Conservation (phyloP, 2,329 filamentous ascomycete genomes). For the Fusarium pseudonygamai region DNA sequence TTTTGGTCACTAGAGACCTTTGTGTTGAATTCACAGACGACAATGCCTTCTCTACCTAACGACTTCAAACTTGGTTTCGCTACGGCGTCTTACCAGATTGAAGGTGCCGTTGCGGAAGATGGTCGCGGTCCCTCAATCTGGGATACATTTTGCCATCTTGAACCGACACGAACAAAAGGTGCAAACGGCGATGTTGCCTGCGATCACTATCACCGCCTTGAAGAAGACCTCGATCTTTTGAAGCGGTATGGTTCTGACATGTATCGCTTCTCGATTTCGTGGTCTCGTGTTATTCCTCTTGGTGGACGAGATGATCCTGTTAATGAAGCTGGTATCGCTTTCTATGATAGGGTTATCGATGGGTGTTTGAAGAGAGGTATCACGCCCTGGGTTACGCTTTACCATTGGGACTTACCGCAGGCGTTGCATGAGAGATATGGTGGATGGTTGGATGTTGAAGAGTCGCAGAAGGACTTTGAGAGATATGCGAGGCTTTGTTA, state of each 20-base stretch:
- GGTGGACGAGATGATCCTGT: slow-evolving; percentile 70
- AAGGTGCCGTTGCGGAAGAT: slow-evolving; percentile 53
- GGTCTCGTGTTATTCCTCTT: slow-evolving; percentile 72
- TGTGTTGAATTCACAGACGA: not conserved
- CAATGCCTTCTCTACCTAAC: slow-evolving; percentile 10
- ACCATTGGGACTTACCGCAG: slow-evolving; percentile 67
- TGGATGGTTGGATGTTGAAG: slow-evolving; percentile 46
- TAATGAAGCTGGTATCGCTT: slow-evolving; percentile 68
- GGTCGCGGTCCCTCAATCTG: slow-evolving; percentile 56
- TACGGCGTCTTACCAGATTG: slow-evolving; percentile 56
- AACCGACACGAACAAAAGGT: slow-evolving; percentile 52
- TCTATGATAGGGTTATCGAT: slow-evolving; percentile 69
- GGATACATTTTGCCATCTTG: slow-evolving; percentile 54
- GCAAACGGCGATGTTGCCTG: slow-evolving; percentile 59
- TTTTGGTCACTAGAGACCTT: not conserved
- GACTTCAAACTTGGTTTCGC: slow-evolving; percentile 55
- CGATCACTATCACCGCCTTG: slow-evolving; percentile 53
- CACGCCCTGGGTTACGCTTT: slow-evolving; percentile 69
- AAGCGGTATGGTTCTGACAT: slow-evolving; percentile 65
- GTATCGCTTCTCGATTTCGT: slow-evolving; percentile 73
- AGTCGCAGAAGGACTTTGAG: slow-evolving; percentile 49
- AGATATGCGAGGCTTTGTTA: slow-evolving; percentile 50
- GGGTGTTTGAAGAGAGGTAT: slow-evolving; percentile 66
- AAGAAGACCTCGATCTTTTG: slow-evolving; percentile 68
- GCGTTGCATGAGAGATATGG: slow-evolving; percentile 50